Percentiles rank a stretch among this genome's conserved stretches.
phyloP scores from a whole-genome alignment of 192 early-diverging fungal species.

The Helicostylum pulchrum region DNA sequence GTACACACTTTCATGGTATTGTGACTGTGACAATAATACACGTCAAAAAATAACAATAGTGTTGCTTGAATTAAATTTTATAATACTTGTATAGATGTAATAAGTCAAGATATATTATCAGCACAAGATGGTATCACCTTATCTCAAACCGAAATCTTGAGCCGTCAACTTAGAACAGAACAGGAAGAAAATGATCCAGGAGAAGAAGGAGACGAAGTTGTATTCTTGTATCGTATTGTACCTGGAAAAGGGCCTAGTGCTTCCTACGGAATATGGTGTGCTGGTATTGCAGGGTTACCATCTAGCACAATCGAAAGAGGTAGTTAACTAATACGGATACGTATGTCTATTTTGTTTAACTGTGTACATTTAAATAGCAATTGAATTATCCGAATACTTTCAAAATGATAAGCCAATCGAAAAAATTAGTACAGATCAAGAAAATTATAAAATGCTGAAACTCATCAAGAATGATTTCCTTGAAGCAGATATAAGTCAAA shows the following conservation, averaged over 20 bases:
- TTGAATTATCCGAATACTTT: neutral
- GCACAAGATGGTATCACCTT: conserved; percentile 36
- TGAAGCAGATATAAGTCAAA: neutral
- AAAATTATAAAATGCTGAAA: neutral
- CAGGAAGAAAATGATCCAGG: neutral
- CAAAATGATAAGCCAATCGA: neutral
- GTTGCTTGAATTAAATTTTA: conserved; percentile 29
- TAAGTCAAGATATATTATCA: conserved; percentile 56
- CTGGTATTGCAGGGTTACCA: conserved; percentile 40
- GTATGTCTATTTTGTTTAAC: too few species aligned
- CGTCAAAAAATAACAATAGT: conserved; percentile 33
- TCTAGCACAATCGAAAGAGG: conserved; percentile 38
- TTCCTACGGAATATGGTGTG: conserved; percentile 49
- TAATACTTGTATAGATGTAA: conserved; percentile 28
- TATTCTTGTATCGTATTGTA: conserved; percentile 63
- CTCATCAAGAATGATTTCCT: neutral
- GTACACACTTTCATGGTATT: conserved; percentile 88
- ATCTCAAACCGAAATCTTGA: conserved; percentile 14
- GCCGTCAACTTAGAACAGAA: neutral
- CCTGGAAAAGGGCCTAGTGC: conserved; percentile 29
- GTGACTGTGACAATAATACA: neutral
- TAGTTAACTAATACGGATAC: too few species aligned
- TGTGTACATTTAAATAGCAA: too few species aligned
- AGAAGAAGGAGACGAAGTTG: conserved; percentile 37
- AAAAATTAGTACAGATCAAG: neutral